Base-by-base conservation (phyloP, 2,329 filamentous ascomycete species). In the Myriosclerotinia curreyana region DNA sequence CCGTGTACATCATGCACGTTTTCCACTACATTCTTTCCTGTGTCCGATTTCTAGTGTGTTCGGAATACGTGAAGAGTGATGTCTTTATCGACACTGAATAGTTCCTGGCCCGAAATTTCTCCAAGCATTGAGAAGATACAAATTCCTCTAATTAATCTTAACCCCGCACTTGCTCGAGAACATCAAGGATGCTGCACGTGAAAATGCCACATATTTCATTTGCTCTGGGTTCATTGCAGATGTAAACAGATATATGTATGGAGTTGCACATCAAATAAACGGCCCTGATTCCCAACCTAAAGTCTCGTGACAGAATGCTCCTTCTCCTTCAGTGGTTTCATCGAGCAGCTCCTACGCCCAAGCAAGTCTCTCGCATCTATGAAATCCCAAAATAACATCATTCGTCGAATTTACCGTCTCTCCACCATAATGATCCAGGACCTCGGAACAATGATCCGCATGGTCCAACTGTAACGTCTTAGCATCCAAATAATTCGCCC, bases 401-500 rank as follows among this genome's bases (percentile, higher is more conserved):
- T 58, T 58, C 12, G 54, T 58, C 25, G 54, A 58, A 46, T 34
- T 46, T n/a, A 17, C 9, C 28, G 54, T 58, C 14, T 58, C 54
- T 17, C 54, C 54, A 17, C 40, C 54, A 58, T 58, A 58, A 22
- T 58, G 54, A 58, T 58, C 54, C 42, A 58, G n/a, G 7, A 58
- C n/a, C 28, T 31, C 42, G 5, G 40, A 46, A 58, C 54, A 58
- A 46, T 58, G 54, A 58, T 58, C 54, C 54, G 54, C 31, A 46
- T 58, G 54, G 17, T 58, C 54, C 42, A 58, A 58, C 28, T 58
- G 40, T 20, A 58, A 17, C 2, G 25, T 34, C 40, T 58, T 58
- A 31, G 46, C 54, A 31, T 58, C 54, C 40, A 58, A 36, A 58
- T 58, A 58, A 34, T 34, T 6, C 22, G 25, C 40, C 42, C 54